Base-by-base conservation (phyloP, 495 filamentous ascomycete species). In the Tuber umbilicatum region DNA sequence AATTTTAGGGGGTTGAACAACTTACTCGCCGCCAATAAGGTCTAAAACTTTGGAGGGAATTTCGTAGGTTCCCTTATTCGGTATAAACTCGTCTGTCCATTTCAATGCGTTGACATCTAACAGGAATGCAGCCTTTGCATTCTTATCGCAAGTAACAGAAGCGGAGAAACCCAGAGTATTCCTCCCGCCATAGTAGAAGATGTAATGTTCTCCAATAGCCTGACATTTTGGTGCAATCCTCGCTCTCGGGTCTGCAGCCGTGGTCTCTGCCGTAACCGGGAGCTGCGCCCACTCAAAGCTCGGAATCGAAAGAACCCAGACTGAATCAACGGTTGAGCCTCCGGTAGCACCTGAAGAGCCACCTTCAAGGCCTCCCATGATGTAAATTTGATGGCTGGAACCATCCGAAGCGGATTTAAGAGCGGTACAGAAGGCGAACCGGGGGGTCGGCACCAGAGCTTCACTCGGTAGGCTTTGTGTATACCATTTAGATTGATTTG, bases 281-380 rank as follows among this genome's bases (percentile, higher is more conserved):
- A 77, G 73, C 35, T 70, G 12, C n/a, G n/a, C n/a, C n/a, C n/a
- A n/a, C n/a, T n/a, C n/a, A n/a, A n/a, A n/a, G n/a, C n/a, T n/a
- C n/a, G n/a, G n/a, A n/a, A n/a, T n/a, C n/a, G 40, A 38, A 19
- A 77, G 60, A 40, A 67, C 75, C 75, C 75, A 77, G n/a, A 77
- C 35, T 9, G n/a, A n/a, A n/a, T n/a, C n/a, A n/a, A 35, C n/a
- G 9, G 35, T n/a, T n/a, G n/a, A n/a, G n/a, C n/a, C n/a, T n/a
- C n/a, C n/a, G n/a, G n/a, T n/a, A n/a, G n/a, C n/a, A n/a, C n/a
- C 40, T 21, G 69, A 37, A 17, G n/a, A n/a, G n/a, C n/a, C 68
- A 37, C n/a, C 55, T 43, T 73, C 72, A 12, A 31, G 68, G 23
- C 68, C 69, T 0, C 73, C 75, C 41, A 67, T 42, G 17, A 72